Evolutionary conservation across 2,329 filamentous ascomycete genomes (phyloP).

Genomic region (Aspergillus pseudoglaucus): DNA sequence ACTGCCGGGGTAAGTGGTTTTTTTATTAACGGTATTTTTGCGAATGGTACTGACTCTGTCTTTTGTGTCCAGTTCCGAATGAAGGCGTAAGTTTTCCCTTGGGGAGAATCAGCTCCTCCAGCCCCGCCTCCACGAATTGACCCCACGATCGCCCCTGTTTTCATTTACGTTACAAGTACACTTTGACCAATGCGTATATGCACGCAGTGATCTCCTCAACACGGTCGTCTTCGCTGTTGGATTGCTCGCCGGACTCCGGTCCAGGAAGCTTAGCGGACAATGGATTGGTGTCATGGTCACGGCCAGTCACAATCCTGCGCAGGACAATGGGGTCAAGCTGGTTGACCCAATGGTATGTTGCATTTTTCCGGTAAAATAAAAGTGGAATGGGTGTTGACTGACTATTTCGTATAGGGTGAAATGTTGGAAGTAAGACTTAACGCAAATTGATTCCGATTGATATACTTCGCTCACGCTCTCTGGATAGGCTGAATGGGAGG

Average conservation of each 20-base stretch:
- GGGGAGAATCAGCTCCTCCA: constrained; percentile 22
- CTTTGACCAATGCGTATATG: constrained; percentile 24
- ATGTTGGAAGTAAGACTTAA: constrained; percentile 71
- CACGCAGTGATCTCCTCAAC: constrained; percentile 66
- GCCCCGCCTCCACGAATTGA: constrained; percentile 22
- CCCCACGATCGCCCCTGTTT: constrained; percentile 24
- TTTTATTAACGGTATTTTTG: constrained; percentile 1
- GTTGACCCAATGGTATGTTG: constrained; percentile 74
- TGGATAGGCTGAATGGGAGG: constrained; percentile 71
- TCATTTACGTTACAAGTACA: constrained; percentile 26
- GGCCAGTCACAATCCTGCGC: constrained; percentile 83
- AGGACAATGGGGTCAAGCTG: constrained; percentile 90
- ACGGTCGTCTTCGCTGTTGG: constrained; percentile 91
- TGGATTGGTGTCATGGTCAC: constrained; percentile 96
- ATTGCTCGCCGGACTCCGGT: constrained; percentile 79
- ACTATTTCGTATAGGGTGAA: constrained; percentile 56
- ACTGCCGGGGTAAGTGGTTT: constrained; percentile 52
- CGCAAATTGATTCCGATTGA: neutral
- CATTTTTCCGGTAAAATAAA: neutral
- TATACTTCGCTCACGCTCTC: constrained; percentile 8
- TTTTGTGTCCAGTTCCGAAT: constrained; percentile 54
- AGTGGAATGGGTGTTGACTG: constrained; percentile 5
- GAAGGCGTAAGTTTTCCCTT: constrained; percentile 52
- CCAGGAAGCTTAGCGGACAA: constrained; percentile 80
- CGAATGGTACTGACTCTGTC: constrained; percentile 7